phyloP scores from a whole-genome alignment of 371 early-diverging fungal species.

The Scutellospora calospora region DNA sequence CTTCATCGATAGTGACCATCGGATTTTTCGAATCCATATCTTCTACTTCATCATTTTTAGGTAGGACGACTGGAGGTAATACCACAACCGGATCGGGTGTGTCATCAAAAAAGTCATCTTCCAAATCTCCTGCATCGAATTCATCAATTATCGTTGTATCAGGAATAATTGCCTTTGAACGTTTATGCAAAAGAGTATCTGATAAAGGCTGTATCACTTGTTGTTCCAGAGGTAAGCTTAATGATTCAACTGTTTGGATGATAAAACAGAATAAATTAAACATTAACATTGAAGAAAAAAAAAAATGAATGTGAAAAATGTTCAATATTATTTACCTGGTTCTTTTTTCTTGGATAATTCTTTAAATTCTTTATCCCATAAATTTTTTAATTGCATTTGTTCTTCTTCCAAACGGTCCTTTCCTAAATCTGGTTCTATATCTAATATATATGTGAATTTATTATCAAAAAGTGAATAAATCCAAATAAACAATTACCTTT shows the following conservation, averaged over 20 bases:
- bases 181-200: background rate
- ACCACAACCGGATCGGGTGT: background rate
- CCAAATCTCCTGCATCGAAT: conserved; percentile 35
- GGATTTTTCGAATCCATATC: conserved; percentile 12
- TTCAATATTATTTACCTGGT: conserved; percentile 4
- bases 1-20: conserved; percentile 44
- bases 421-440: conserved; percentile 2
- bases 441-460: background rate
- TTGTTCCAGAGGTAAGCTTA: background rate
- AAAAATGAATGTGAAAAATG: background rate
- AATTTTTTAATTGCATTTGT: conserved; percentile 11
- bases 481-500: conserved; percentile 1
- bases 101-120: conserved; percentile 44
- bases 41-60: conserved; percentile 32
- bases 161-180: background rate
- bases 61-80: background rate
- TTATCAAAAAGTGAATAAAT: background rate
- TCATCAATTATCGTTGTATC: conserved; percentile 27
- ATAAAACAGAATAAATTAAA: background rate
- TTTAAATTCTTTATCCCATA: conserved; percentile 20
- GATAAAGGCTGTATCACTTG: background rate
- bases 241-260: background rate
- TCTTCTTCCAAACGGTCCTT: conserved; percentile 16
- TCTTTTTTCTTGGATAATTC: conserved; percentile 3
- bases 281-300: background rate